Percentiles rank a stretch among this genome's conserved stretches.
These are phyloP conservation scores for Leccinum boreale DNA, from an alignment of 768 basidiomycete species.

Conservation along the genomic window DNA sequence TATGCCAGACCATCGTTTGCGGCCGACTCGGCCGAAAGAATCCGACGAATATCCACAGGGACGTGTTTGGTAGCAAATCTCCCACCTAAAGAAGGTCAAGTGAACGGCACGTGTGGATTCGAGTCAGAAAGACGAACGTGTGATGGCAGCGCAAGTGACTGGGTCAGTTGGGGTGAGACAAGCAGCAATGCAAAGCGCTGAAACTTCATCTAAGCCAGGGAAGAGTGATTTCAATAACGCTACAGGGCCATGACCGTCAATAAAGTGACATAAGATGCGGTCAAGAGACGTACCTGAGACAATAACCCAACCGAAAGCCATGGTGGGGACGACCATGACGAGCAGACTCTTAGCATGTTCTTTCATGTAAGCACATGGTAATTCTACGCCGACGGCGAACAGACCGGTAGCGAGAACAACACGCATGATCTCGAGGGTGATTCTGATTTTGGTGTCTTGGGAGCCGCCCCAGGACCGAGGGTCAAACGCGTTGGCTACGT, in stretches of 20 bases:
- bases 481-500: conserved; percentile 67
- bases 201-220: conserved; percentile 65
- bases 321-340: conserved; percentile 74
- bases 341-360: conserved; percentile 71
- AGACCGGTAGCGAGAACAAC: conserved; percentile 88
- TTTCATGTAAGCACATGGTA: conserved; percentile 81
- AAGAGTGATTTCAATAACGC: conserved; percentile 71
- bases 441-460: conserved; percentile 36
- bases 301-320: conserved; percentile 83
- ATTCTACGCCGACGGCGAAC: conserved; percentile 93
- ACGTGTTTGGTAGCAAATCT: conserved; percentile 69
- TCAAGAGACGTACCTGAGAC: conserved; percentile 51
- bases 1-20: conserved; percentile 96
- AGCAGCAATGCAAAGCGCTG: conserved; percentile 82
- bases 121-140: conserved; percentile 41
- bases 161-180: conserved; percentile 95
- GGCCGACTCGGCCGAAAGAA: conserved; percentile 87
- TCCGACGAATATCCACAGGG: conserved; percentile 69
- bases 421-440: conserved; percentile 87
- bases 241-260: conserved; percentile 21
- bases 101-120: neutral
- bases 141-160: conserved; percentile 82
- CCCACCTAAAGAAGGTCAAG: conserved; percentile 46
- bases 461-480: conserved; percentile 75
- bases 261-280: neutral